These are phyloP conservation scores for Bryoerythrophyllum caledonicum DNA, from an alignment of 225 moss, liverwort and hornwort species.

Conservation along the genomic window DNA sequence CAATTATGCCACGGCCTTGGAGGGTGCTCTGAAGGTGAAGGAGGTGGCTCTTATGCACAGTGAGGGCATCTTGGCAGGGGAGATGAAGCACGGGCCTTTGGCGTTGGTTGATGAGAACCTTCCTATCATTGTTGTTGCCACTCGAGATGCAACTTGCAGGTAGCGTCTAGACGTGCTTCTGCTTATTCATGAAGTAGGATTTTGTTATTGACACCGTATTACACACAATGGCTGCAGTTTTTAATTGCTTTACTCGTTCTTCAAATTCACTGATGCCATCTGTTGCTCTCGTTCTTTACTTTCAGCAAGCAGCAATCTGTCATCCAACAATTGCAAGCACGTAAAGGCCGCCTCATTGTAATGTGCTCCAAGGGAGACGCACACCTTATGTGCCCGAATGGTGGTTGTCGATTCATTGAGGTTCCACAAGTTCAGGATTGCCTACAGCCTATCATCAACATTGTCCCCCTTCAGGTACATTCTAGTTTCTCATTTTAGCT, in stretches of 20 bases:
- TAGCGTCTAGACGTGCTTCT: too few species aligned
- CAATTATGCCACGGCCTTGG: slow-evolving; percentile 95
- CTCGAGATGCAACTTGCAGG: slow-evolving; percentile 98
- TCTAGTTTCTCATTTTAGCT: not conserved
- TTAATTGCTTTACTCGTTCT: too few species aligned
- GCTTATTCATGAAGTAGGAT: too few species aligned
- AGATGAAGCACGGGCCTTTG: slow-evolving; percentile 99
- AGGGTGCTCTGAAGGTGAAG: slow-evolving; percentile 97
- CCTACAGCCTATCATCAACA: slow-evolving; percentile 95
- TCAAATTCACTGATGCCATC: too few species aligned
- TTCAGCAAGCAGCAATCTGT: slow-evolving; percentile 99
- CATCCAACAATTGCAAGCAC: slow-evolving; percentile 95
- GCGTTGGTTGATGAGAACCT: slow-evolving; percentile 97
- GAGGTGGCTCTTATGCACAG: slow-evolving; percentile 99
- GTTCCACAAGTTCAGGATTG: slow-evolving; percentile 97
- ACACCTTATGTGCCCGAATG: slow-evolving; percentile 82
- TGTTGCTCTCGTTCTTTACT: not conserved
- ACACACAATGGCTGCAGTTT: too few species aligned
- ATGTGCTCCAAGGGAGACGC: slow-evolving; percentile 95
- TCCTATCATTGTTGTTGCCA: slow-evolving; percentile 94
- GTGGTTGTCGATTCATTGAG: slow-evolving; percentile 91
- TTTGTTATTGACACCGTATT: too few species aligned
- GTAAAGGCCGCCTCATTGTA: slow-evolving; percentile 93
- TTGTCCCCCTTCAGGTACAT: slow-evolving; percentile 87
- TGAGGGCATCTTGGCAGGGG: slow-evolving; percentile 97